Conservation (phyloP, 495 filamentous ascomycete species). For the Penicillium parvum region DNA sequence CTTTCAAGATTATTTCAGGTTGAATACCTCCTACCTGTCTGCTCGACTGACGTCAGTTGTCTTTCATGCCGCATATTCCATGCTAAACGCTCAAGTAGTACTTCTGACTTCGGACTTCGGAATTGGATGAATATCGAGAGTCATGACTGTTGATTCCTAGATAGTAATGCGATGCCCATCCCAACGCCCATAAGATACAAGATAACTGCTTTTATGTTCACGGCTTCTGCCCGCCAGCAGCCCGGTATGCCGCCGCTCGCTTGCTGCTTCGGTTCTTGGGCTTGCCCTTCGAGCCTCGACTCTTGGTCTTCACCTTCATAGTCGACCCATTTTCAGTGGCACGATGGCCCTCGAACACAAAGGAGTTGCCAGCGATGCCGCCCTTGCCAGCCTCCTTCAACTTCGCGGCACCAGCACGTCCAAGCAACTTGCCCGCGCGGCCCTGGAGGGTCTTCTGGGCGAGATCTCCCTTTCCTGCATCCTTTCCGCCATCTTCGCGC, state of each 20-base stretch:
- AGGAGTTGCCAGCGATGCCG: constrained; percentile 45
- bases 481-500: constrained; percentile 36
- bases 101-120: too few relatives aligned
- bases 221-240: constrained; percentile 46
- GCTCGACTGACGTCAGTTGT: too few relatives aligned
- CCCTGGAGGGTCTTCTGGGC: constrained; percentile 70
- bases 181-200: constrained; percentile 22
- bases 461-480: constrained; percentile 55
- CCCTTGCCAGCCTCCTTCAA: constrained; percentile 44
- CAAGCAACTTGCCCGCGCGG: constrained; percentile 77
- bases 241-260: constrained; percentile 65
- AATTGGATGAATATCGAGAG: not conserved
- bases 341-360: constrained; percentile 88
- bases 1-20: too few relatives aligned
- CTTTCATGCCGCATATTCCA: too few relatives aligned
- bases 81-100: too few relatives aligned
- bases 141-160: constrained; percentile 12
- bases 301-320: constrained; percentile 55
- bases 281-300: constrained; percentile 53
- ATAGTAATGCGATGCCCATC: constrained; percentile 20
- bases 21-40: too few relatives aligned
- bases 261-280: constrained; percentile 46
- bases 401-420: constrained; percentile 68
- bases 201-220: constrained; percentile 12
- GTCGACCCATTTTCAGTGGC: constrained; percentile 66